A percentile compares a stretch with the other conserved stretches of the same genome.
Conservation (phyloP, 257 asterid genomes). For the Eucommia ulmoides region DNA sequence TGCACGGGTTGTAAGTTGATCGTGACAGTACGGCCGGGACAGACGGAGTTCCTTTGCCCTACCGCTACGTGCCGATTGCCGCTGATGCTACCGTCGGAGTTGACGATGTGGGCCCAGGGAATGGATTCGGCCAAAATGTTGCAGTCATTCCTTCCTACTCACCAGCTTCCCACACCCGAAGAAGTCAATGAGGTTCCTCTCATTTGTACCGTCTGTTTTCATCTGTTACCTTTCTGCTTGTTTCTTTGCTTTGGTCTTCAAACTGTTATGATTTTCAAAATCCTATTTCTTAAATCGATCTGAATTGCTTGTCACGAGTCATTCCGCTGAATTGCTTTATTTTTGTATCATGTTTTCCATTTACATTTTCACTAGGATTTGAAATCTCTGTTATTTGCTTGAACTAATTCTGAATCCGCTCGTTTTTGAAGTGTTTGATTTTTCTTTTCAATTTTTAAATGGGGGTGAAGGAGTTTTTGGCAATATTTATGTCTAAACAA, state of each 20-base stretch:
- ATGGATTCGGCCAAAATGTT: slow-evolving; percentile 87
- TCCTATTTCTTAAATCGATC: neutral
- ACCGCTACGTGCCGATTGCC: slow-evolving; percentile 64
- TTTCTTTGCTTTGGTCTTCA: neutral
- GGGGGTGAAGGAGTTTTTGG: no score
- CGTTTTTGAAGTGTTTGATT: no score
- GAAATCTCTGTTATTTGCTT: neutral
- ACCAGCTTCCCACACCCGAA: slow-evolving; percentile 43
- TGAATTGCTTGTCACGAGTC: neutral
- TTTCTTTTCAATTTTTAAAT: no score
- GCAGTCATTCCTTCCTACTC: slow-evolving; percentile 65
- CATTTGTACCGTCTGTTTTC: neutral
- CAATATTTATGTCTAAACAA: no score
- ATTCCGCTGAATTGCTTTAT: neutral
- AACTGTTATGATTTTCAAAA: neutral
- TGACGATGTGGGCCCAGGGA: slow-evolving; percentile 65
- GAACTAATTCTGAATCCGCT: neutral
- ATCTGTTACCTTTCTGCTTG: neutral
- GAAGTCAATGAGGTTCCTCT: slow-evolving; percentile 84
- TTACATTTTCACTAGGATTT: neutral
- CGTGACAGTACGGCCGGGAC: slow-evolving; percentile 53
- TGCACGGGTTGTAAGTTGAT: slow-evolving; percentile 94
- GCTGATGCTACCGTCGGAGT: slow-evolving; percentile 95
- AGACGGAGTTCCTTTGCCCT: slow-evolving; percentile 79
- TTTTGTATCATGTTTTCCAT: neutral